These are phyloP conservation scores for Morella rubra DNA, from an alignment of 306 rosid genomes.

Conservation along the genomic window DNA sequence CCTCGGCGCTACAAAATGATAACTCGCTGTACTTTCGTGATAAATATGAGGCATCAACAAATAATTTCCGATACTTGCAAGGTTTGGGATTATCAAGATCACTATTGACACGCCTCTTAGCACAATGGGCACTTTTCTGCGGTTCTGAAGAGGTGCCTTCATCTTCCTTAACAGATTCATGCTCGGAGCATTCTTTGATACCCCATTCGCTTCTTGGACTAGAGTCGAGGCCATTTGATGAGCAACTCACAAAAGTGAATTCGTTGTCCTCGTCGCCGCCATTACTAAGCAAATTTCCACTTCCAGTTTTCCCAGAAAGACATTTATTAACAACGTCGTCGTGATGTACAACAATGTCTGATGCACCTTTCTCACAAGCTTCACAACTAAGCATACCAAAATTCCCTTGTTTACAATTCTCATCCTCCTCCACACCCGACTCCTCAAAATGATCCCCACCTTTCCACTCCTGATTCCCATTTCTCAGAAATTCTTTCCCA, in stretches of 20 bases:
- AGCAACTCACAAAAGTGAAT: conserved; percentile 44
- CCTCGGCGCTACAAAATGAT: conserved; percentile 59
- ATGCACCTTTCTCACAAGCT: conserved; percentile 30
- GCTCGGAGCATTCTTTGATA: conserved; percentile 30
- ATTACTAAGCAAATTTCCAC: conserved; percentile 29
- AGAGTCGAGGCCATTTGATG: conserved; percentile 11
- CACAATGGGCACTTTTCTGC: conserved; percentile 44
- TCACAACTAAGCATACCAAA: too few relatives aligned
- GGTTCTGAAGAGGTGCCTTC: conserved; percentile 41
- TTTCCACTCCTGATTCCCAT: conserved; percentile 78
- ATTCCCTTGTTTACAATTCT: too few relatives aligned
- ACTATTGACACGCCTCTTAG: conserved; percentile 33
- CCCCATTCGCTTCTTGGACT: conserved; percentile 32
- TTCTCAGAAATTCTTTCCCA: conserved; percentile 84
- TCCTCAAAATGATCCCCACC: conserved; percentile 54
- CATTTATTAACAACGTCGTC: conserved; percentile 27
- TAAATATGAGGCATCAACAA: conserved; percentile 54
- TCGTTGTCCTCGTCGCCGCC: conserved; percentile 36
- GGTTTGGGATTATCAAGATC: conserved; percentile 77
- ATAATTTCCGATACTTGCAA: conserved; percentile 67
- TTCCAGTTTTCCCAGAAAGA: conserved; percentile 36
- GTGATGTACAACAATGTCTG: conserved; percentile 32
- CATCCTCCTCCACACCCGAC: background rate
- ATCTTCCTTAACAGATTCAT: conserved; percentile 45
- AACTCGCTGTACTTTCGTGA: conserved; percentile 22